Evolutionary conservation across 257 asterid species (phyloP).

Genomic region (Echium plantagineum): DNA sequence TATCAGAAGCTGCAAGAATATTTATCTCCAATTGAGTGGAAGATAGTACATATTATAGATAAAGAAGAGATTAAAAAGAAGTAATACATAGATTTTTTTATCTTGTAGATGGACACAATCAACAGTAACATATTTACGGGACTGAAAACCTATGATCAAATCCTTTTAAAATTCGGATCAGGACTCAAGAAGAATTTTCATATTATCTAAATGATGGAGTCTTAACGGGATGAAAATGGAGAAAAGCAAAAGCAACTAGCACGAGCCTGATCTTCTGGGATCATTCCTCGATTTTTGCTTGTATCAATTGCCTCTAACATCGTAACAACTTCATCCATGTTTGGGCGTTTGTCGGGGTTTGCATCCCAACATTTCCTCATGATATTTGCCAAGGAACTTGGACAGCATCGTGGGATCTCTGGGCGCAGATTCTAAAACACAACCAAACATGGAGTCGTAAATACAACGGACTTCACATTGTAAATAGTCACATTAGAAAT

Average conservation of each 20-base stretch:
- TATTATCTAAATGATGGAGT: no score
- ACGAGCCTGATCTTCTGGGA: not conserved
- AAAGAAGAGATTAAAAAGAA: no score
- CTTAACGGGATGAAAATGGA: not conserved
- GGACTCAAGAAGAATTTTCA: not conserved
- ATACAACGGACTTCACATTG: no score
- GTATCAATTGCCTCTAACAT: slow-evolving; percentile 4
- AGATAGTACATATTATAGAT: no score
- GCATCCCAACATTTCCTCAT: slow-evolving; percentile 5
- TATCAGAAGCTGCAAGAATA: no score
- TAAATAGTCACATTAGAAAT: no score
- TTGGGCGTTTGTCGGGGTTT: not conserved
- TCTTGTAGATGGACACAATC: no score
- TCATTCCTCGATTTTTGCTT: slow-evolving; percentile 7
- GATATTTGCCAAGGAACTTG: slow-evolving; percentile 1
- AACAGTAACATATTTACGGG: no score
- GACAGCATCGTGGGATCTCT: slow-evolving; percentile 1
- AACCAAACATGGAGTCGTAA: no score
- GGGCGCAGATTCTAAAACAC: not conserved
- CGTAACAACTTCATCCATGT: slow-evolving; percentile 3
- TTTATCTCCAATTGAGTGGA: no score
- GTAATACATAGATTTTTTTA: no score
- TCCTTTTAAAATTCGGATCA: not conserved
- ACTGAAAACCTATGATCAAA: no score
- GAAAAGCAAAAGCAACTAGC: slow-evolving; percentile 4